Base-by-base conservation (phyloP, 208 protist species). In the Leishmania lainsoni region DNA sequence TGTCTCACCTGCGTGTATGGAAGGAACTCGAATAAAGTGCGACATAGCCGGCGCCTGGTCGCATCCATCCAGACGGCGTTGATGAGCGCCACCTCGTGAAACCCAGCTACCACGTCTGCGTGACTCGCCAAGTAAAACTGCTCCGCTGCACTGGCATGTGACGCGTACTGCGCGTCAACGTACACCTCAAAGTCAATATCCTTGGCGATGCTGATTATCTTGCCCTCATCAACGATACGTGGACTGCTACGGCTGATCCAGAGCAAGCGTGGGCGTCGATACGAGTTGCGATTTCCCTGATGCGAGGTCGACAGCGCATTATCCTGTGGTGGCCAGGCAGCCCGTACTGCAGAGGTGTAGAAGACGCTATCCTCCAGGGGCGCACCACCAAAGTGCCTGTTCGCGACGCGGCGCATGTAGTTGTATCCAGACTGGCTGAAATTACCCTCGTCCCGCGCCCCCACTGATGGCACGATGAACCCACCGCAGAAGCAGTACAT, bases 1-100 rank as follows among this genome's bases (percentile, higher is more conserved):
- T 83, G 78, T 39, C 5, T 20, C 22, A 73, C 72, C n/a, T 83
- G 78, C 35, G 75, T 82, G 69, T 84, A 93, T 29, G 85, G 87
- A 63, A 87, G 76, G 45, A 93, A 73, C 81, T 90, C 87, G 26
- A 91, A 73, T 2, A 88, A 79, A 0, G 86, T 84, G 29, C 84
- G 83, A 76, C 85, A 90, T 39, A 66, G 39, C 56, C 22, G 35
- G 63, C 63, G 80, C 17, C 29, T 56, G 54, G 81, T 82, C 58
- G 80, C 69, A 82, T 91, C 84, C 90, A 93, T 90, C 81, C 82
- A 90, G 29, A 86, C 68, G 32, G 85, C 85, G 75, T 88, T 82
- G 59, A 87, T 85, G 35, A 90, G 80, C 29, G 81, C 69, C 48
- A 80, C 80, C 8, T 85, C 87, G 78, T 90, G 86, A 76, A 86